Evolutionary conservation across 306 rosid species (phyloP), one percentile per base, ranked within the genome.

Genomic region (Cicer bijugum): DNA sequence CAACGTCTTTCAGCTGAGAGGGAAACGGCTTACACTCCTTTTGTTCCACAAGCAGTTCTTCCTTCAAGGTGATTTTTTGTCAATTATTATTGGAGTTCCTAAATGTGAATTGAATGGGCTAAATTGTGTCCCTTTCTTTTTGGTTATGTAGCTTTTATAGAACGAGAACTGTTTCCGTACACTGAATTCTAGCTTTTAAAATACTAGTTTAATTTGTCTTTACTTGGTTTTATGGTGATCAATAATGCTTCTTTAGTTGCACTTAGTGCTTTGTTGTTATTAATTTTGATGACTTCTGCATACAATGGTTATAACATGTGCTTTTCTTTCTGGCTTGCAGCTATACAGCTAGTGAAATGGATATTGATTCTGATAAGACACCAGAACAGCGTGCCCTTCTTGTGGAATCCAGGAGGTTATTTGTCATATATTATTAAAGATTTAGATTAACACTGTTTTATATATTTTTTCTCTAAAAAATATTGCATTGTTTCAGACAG

Each of bases 1-100:
- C 98, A 94, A 48, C 90, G 97, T 39, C 94, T 94, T 87, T 83
- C 98, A 37, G 96, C 97, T 75, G 98, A 94, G 86, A 91, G 97
- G 80, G 97, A 94, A 87, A 93, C 98, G 6, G 92, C 98, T 50
- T 91, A 93, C 74, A 80, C 89, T 69, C 90, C 97, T 72, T 91
- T 93, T 35, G 89, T 91, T 83, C 90, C 96, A 42, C 96, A 91
- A 76, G 86, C 95, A 67, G 85, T 81, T 77, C 90, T 82, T 76
- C 91, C 98, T 19, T 87, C 98, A 0, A 89, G 97, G 96, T 94
- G 80, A 68, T 19, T 20, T 20, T 20, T 62, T 37, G 61, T 67
- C 19, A 78, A 44, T 72, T 73, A 46, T 20, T 35, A 39, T 60
- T 60, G 40, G 70, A 80, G 47, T 71, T 78, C 33, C 42, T 80